Percentiles rank a stretch among this genome's conserved stretches.
phyloP scores from a whole-genome alignment of 805 yeast genomes.

The Schwanniomyces sp. region DNA sequence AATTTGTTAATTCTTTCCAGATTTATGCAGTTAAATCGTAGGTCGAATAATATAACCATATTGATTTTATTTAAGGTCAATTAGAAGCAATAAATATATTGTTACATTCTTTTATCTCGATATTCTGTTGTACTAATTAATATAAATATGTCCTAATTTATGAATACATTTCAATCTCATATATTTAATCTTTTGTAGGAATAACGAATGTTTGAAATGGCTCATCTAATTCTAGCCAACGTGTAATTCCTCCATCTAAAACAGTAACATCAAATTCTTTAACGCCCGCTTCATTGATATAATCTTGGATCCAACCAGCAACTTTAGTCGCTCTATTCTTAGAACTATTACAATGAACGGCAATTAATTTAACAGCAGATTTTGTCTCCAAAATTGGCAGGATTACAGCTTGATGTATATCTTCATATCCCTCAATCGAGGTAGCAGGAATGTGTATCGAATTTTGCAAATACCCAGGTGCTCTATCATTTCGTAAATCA shows the following conservation, averaged over 20 bases:
- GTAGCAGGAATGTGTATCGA: slow-evolving; percentile 1
- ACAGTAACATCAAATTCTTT: slow-evolving; percentile 15
- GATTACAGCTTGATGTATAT: slow-evolving; percentile 12
- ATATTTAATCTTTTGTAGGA: no score
- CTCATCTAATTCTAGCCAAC: slow-evolving; percentile 16
- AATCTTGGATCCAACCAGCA: slow-evolving; percentile 22
- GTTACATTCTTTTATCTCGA: no score
- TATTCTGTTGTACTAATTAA: no score
- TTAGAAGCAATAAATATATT: no score
- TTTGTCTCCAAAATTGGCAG: slow-evolving; percentile 8
- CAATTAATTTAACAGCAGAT: slow-evolving; percentile 13
- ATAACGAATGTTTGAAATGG: slow-evolving; percentile 1
- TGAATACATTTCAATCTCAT: no score
- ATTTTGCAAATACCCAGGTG: slow-evolving; percentile 11
- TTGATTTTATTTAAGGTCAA: no score
- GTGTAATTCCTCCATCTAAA: slow-evolving; percentile 22
- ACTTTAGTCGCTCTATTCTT: slow-evolving; percentile 16
- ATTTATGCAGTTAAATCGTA: no score
- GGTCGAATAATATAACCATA: no score
- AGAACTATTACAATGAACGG: slow-evolving; percentile 22
- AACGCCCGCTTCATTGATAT: slow-evolving; percentile 11
- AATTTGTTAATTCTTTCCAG: no score
- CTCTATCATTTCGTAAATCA: slow-evolving; percentile 19
- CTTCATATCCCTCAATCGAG: slow-evolving; percentile 13
- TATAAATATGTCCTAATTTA: no score